Conservation (phyloP, 2,329 filamentous ascomycete species). For the Plectosphaerella plurivora region DNA sequence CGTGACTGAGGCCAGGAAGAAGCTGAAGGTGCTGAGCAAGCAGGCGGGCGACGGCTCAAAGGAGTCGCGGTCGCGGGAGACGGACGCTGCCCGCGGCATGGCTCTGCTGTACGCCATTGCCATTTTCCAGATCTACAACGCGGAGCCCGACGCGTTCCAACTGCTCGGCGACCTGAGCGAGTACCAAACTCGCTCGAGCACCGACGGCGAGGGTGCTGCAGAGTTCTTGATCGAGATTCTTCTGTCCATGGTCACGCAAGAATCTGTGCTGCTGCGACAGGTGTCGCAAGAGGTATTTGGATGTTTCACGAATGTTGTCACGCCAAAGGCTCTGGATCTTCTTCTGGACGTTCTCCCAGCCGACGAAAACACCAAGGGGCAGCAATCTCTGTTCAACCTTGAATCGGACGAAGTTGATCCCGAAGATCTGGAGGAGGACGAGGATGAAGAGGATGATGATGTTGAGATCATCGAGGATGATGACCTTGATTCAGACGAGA, state of each 20-base stretch:
- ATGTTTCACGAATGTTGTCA: conserved; percentile 73
- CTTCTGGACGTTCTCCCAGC: conserved; percentile 66
- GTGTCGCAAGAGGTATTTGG: conserved; percentile 86
- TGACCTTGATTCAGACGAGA: conserved; percentile 37
- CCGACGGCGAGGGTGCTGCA: conserved; percentile 50
- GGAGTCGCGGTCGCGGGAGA: conserved; percentile 25
- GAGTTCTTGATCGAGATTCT: conserved; percentile 82
- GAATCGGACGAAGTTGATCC: conserved; percentile 56
- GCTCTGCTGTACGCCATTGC: conserved; percentile 79
- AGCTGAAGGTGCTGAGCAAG: conserved; percentile 49
- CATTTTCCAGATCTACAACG: conserved; percentile 84
- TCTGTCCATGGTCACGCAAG: conserved; percentile 82
- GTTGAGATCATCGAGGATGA: conserved; percentile 27
- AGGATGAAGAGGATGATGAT: conserved; percentile 32
- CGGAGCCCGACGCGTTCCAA: conserved; percentile 78
- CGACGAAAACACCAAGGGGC: conserved; percentile 77
- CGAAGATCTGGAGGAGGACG: conserved; percentile 33
- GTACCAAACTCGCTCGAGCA: conserved; percentile 64
- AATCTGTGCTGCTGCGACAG: conserved; percentile 78
- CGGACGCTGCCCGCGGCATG: conserved; percentile 56
- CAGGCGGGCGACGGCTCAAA: conserved; percentile 16
- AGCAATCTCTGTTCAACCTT: conserved; percentile 78
- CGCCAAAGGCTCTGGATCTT: conserved; percentile 64
- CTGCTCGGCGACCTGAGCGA: conserved; percentile 78
- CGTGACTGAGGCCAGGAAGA: conserved; percentile 45